phyloP scores from a whole-genome alignment of 257 asterid genomes.

The Nicotiana knightiana region DNA sequence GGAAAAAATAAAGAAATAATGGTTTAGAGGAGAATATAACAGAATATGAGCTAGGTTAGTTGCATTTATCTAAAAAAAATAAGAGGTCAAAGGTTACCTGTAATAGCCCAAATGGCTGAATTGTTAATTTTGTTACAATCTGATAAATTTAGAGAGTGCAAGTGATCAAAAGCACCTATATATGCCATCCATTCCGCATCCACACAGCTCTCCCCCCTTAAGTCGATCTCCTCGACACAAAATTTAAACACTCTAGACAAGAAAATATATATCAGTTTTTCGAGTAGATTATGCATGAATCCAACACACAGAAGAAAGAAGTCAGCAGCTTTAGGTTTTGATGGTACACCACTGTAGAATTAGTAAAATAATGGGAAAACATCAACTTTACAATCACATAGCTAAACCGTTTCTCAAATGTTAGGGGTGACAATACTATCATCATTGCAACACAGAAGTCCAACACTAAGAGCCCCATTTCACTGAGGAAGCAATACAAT shows the following conservation, averaged over 20 bases:
- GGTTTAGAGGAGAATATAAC: not conserved
- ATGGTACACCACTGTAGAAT: not conserved
- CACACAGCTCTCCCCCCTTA: slow-evolving; percentile 60
- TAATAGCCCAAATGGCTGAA: slow-evolving; percentile 76
- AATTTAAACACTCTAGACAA: slow-evolving; percentile 69
- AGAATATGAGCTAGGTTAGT: not conserved
- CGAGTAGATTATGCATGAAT: not conserved
- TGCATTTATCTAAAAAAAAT: not conserved
- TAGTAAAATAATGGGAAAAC: not conserved
- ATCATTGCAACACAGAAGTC: not conserved
- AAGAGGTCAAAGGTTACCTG: slow-evolving; percentile 39
- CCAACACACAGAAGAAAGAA: not conserved
- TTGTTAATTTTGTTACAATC: slow-evolving; percentile 68
- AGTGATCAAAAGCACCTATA: slow-evolving; percentile 71
- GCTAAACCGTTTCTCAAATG: not conserved
- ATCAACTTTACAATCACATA: not conserved
- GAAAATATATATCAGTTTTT: slow-evolving; percentile 11
- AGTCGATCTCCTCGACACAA: slow-evolving; percentile 59
- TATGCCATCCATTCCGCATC: slow-evolving; percentile 99
- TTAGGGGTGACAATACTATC: not conserved
- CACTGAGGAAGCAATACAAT: slow-evolving; percentile 9
- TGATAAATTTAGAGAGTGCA: slow-evolving; percentile 57
- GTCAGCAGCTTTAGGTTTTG: not conserved
- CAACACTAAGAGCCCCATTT: not conserved
- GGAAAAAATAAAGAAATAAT: not conserved